These are phyloP conservation scores for Hericium rajendrae DNA, from an alignment of 768 basidiomycete genomes.

Conservation along the genomic window DNA sequence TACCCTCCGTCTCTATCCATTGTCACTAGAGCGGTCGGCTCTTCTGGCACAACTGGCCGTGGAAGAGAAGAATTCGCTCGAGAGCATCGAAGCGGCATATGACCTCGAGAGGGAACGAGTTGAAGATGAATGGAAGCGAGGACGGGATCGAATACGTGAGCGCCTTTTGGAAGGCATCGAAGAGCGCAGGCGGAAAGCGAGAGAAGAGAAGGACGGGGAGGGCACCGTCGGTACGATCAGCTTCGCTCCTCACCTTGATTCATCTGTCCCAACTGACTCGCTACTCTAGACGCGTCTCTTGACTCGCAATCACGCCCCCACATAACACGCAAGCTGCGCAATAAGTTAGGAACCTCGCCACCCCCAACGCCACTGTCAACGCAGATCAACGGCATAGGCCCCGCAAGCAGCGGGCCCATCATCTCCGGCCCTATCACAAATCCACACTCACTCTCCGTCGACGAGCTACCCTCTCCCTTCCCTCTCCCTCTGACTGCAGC, in stretches of 20 bases:
- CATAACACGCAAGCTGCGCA: slow-evolving; percentile 76
- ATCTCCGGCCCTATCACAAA: slow-evolving; percentile 58
- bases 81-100: slow-evolving; percentile 59
- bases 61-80: slow-evolving; percentile 61
- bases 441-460: slow-evolving; percentile 77
- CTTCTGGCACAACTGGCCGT: slow-evolving; percentile 53
- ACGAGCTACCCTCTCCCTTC: slow-evolving; percentile 82
- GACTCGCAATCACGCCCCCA: slow-evolving; percentile 73
- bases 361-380: slow-evolving; percentile 60
- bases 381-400: slow-evolving; percentile 25
- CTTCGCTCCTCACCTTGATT: slow-evolving; percentile 6
- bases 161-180: slow-evolving; percentile 78
- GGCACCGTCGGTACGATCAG: slow-evolving; percentile 58
- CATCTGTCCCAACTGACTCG: no score
- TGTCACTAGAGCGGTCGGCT: slow-evolving; percentile 71
- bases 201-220: slow-evolving; percentile 86
- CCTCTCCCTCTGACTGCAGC: slow-evolving; percentile 61
- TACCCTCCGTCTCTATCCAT: slow-evolving; percentile 61
- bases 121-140: slow-evolving; percentile 75
- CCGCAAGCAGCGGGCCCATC: slow-evolving; percentile 26
- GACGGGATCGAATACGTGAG: slow-evolving; percentile 66
- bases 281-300: slow-evolving; percentile 49
- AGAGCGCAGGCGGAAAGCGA: slow-evolving; percentile 64
- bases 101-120: slow-evolving; percentile 72
- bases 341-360: slow-evolving; percentile 68